Evolutionary conservation across 495 filamentous ascomycete species (phyloP).

Genomic region (Pseudevernia furfuracea): DNA sequence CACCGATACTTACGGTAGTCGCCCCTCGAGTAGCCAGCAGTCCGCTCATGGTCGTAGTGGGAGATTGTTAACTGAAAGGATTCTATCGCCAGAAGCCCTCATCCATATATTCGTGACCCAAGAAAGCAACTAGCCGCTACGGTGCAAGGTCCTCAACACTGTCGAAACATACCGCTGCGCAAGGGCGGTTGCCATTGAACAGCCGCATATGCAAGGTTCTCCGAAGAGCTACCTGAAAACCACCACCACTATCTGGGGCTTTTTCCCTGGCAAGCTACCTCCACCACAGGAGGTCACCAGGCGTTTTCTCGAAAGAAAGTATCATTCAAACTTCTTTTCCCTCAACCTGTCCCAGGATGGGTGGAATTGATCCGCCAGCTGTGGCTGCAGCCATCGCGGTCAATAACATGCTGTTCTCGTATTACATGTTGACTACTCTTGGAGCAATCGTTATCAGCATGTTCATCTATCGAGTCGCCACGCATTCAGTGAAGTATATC

Average conservation of each 20-base stretch:
- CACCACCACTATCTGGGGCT: too few relatives aligned
- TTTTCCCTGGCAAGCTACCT: too few relatives aligned
- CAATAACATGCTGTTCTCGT: conserved; percentile 31
- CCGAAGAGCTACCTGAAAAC: too few relatives aligned
- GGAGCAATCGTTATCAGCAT: conserved; percentile 42
- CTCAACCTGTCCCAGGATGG: background rate
- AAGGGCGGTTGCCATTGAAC: background rate
- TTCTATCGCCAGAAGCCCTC: background rate
- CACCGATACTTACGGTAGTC: background rate
- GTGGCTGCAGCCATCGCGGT: conserved; percentile 12
- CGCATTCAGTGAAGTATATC: conserved; percentile 51
- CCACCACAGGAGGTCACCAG: background rate
- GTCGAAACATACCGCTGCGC: background rate
- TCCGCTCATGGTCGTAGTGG: too few relatives aligned
- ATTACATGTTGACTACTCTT: conserved; percentile 40
- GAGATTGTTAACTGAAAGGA: background rate
- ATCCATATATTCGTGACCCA: background rate
- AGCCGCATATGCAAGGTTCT: background rate
- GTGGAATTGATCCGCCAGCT: background rate
- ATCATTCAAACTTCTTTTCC: background rate
- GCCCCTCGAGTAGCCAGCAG: background rate
- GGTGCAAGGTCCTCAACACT: background rate
- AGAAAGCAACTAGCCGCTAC: background rate
- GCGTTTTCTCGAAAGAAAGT: background rate
- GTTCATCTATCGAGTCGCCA: conserved; percentile 45